Conservation (phyloP, 805 yeast genomes). For the Candida argentea region DNA sequence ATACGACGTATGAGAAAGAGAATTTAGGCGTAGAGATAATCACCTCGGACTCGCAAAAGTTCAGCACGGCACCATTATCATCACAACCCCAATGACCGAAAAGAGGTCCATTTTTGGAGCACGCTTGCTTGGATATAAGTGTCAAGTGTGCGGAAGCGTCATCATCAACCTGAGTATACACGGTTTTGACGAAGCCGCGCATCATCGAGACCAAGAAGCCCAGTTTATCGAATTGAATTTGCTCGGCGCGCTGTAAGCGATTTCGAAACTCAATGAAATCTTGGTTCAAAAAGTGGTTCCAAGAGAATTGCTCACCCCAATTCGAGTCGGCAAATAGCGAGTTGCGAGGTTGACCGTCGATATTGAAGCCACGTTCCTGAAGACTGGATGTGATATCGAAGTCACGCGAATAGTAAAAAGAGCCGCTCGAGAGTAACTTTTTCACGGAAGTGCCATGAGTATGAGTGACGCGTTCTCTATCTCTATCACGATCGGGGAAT, state of each 20-base stretch:
- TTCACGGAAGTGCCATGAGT: conserved; percentile 37
- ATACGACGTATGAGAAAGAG: conserved; percentile 34
- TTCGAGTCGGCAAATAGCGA: conserved; percentile 23
- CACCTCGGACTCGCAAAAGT: conserved; percentile 43
- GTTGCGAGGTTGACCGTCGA: conserved; percentile 8
- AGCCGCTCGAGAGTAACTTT: conserved; percentile 34
- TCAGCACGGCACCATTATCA: conserved; percentile 43
- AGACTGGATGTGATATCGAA: conserved; percentile 36
- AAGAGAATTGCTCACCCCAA: conserved; percentile 37
- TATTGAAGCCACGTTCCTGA: conserved; percentile 33
- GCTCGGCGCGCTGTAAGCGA: conserved; percentile 31
- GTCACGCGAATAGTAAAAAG: conserved; percentile 38
- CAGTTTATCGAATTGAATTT: conserved; percentile 31
- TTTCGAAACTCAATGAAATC: conserved; percentile 38
- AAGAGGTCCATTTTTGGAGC: conserved; percentile 36
- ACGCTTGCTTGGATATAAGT: conserved; percentile 42
- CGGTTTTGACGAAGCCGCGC: conserved; percentile 42
- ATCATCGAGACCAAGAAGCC: conserved; percentile 39
- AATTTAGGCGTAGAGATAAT: conserved; percentile 31
- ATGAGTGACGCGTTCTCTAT: conserved; percentile 3
- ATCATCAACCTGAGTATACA: conserved; percentile 20
- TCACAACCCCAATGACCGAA: conserved; percentile 53
- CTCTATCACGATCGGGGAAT: too few relatives aligned
- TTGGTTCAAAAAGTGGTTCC: conserved; percentile 40
- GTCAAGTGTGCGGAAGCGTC: conserved; percentile 33